Evolutionary conservation across 306 rosid species (phyloP).

Genomic region (Ceratonia siliqua): DNA sequence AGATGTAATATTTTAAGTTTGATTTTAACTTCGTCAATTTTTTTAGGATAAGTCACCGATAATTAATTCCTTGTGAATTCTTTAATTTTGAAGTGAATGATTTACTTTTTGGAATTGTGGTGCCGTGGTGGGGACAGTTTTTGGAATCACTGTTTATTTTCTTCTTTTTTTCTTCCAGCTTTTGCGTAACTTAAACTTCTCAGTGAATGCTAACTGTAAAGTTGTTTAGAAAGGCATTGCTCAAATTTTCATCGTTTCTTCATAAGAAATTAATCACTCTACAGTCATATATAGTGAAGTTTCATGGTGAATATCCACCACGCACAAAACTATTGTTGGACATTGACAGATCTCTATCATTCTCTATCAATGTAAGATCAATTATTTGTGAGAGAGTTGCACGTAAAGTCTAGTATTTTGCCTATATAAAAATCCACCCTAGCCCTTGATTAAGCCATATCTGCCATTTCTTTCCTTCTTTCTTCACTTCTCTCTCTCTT

Average conservation of each 20-base stretch:
- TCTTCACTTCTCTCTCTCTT: neutral
- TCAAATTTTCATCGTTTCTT: neutral
- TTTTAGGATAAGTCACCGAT: too few relatives aligned
- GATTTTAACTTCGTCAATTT: too few relatives aligned
- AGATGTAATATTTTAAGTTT: too few relatives aligned
- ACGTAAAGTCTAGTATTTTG: constrained; percentile 13
- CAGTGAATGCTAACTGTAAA: neutral
- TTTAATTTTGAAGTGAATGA: too few relatives aligned
- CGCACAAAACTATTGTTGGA: constrained; percentile 32
- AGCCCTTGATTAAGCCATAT: constrained; percentile 9
- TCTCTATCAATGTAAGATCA: constrained; percentile 28
- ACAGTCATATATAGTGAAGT: neutral
- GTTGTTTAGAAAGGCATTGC: neutral
- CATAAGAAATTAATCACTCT: constrained; percentile 12
- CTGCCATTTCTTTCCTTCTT: neutral
- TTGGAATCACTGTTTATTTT: neutral
- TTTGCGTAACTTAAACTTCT: neutral
- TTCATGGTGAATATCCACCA: constrained; percentile 20
- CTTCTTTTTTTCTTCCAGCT: too few relatives aligned
- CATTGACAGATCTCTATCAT: constrained; percentile 22
- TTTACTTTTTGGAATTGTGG: too few relatives aligned
- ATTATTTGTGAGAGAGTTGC: constrained; percentile 39
- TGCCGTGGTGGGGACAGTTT: constrained; percentile 15
- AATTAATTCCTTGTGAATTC: too few relatives aligned
- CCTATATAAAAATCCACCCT: constrained; percentile 37